Conservation (phyloP, 2,329 filamentous ascomycete genomes). For the Phaeosphaeriaceae sp. region DNA sequence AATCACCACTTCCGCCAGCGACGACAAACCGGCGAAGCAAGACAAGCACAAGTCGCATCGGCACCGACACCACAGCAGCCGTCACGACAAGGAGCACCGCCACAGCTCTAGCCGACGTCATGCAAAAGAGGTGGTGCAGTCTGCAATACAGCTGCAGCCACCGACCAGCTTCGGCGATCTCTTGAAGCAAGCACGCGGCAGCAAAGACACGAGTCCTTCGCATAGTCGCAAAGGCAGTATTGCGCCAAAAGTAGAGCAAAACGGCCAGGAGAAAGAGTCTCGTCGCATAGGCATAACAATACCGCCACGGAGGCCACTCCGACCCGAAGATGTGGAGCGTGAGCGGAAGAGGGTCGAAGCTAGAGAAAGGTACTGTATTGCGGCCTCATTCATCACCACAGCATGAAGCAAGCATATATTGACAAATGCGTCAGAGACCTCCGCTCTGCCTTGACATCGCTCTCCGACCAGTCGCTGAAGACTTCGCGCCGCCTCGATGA, state of each 20-base stretch:
- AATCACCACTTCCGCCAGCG: constrained; percentile 23
- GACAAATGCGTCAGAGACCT: constrained; percentile 46
- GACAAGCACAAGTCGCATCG: constrained; percentile 38
- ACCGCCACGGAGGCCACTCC: constrained; percentile 38
- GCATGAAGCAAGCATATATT: background rate
- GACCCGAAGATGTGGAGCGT: constrained; percentile 48
- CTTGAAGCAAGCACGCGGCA: constrained; percentile 46
- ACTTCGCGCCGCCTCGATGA: constrained; percentile 73
- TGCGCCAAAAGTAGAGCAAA: constrained; percentile 17
- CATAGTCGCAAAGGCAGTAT: constrained; percentile 40
- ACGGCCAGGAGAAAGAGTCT: constrained; percentile 3
- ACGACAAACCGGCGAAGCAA: constrained; percentile 33
- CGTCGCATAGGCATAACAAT: constrained; percentile 17
- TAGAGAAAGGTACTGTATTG: constrained; percentile 45
- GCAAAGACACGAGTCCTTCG: constrained; percentile 37
- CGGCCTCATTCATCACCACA: background rate
- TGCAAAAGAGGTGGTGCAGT: constrained; percentile 53
- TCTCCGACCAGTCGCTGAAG: constrained; percentile 67
- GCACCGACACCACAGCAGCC: constrained; percentile 34
- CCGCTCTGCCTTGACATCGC: constrained; percentile 48
- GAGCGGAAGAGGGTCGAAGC: constrained; percentile 45
- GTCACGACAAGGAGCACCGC: constrained; percentile 36
- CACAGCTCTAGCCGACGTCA: constrained; percentile 42
- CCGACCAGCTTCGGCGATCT: constrained; percentile 55
- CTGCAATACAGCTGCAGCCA: constrained; percentile 53